Evolutionary conservation across 1,139 yeast genomes (phyloP), one percentile per base, ranked within the genome.

Genomic region (Petasospora rhodanensis): DNA sequence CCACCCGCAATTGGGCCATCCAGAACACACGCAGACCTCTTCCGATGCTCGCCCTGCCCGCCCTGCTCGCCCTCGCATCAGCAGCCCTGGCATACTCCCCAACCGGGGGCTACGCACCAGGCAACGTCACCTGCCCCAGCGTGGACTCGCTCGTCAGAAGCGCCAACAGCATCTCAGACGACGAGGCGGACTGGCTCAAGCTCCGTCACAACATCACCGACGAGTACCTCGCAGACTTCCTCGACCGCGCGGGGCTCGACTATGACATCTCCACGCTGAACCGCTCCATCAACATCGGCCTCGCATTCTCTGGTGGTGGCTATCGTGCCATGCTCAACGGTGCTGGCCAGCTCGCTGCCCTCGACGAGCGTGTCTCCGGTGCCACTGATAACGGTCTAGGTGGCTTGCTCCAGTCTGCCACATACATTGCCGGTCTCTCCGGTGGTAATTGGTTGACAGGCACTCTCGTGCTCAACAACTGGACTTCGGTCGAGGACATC

Each of bases 381-480:
- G 67, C 78, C 11, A 64, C 64, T 18, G 71, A 72, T 4, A 58
- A 66, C 31, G 94, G 94, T 19, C 58, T 86, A 32, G 95, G 95
- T 21, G 94, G 95, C 2, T 61, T 86, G 34, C 63, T 83, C 31
- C 86, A 87, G 49, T 64, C 81, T 2, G 55, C 91, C 1, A 76
- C 93, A 2, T 86, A 85, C 55, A 52, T 86, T 28, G 68, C 82
- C 1, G 96, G 95, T 24, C 66, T 87, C 28, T 80, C 93, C 0
- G 96, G 96, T 28, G 95, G 95, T 33, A 71, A 73, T 45, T 86
- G 96, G 96, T 66, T 86, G 33, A 76, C 85, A 10, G 89, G 93
- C 4, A 72, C 94, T 9, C 57, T 86, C 31, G 83, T 78, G n/a
- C 67, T 77, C 59, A 86, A 87, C 58, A 83, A 85, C 56, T 86